Conservation (phyloP, 2,329 filamentous ascomycete species). For the Penicillium sp. region DNA sequence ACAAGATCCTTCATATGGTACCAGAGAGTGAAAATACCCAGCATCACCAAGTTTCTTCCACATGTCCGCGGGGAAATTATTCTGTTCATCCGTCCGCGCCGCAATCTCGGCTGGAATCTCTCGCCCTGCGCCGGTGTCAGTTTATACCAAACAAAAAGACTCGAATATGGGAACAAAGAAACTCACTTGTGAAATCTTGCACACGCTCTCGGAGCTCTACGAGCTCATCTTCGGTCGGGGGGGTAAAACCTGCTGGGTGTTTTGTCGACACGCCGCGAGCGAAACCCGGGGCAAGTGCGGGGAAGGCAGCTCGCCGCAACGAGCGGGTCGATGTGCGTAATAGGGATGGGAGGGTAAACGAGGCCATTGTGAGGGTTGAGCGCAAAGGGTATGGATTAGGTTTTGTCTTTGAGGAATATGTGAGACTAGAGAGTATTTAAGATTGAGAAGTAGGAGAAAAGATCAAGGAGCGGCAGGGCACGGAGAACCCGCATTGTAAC, state of each 20-base stretch:
- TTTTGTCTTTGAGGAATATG: neutral
- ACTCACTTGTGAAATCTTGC: constrained; percentile 73
- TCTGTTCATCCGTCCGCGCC: constrained; percentile 75
- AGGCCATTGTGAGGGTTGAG: constrained; percentile 30
- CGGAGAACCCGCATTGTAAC: constrained; percentile 4
- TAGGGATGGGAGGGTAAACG: constrained; percentile 32
- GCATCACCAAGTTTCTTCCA: constrained; percentile 93
- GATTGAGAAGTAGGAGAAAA: neutral
- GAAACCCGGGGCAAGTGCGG: constrained; percentile 29
- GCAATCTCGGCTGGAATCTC: constrained; percentile 85
- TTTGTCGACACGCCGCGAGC: constrained; percentile 61
- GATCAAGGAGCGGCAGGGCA: constrained; percentile 20
- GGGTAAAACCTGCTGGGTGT: constrained; percentile 63
- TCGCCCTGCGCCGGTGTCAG: constrained; percentile 52
- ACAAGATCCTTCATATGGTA: neutral
- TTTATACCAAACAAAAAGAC: neutral
- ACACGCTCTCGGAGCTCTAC: constrained; percentile 79
- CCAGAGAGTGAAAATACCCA: constrained; percentile 46
- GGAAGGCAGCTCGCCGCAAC: constrained; percentile 29
- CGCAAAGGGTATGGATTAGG: neutral
- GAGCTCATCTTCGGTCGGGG: constrained; percentile 71
- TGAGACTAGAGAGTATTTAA: constrained; percentile 7
- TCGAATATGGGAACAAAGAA: neutral
- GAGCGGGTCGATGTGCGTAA: constrained; percentile 35
- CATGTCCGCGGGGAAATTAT: constrained; percentile 86